Evolutionary conservation across 495 filamentous ascomycete species (phyloP).

Genomic region (Schizothecium vesticola): DNA sequence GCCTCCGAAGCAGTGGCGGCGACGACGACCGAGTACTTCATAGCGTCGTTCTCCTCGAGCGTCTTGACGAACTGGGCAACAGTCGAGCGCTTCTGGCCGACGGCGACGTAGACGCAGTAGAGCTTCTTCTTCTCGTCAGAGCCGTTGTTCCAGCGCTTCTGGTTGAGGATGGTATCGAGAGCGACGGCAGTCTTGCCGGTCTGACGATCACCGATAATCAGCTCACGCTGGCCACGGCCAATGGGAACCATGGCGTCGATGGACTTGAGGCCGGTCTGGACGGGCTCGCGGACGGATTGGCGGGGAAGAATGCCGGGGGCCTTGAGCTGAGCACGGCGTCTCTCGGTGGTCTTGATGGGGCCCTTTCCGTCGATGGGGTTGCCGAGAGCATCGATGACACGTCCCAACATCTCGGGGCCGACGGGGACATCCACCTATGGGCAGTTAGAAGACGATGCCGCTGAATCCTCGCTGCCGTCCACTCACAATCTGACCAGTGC

Average conservation of each 20-base stretch:
- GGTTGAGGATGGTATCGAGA: constrained; percentile 97
- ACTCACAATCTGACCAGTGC: constrained; percentile 97
- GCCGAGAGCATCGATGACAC: constrained; percentile 96
- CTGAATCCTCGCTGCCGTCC: background rate
- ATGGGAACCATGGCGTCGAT: constrained; percentile 99
- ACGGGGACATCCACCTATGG: constrained; percentile 92
- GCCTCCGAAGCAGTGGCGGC: constrained; percentile 98
- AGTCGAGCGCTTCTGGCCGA: constrained; percentile 99
- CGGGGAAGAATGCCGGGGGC: constrained; percentile 97
- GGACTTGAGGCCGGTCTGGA: constrained; percentile 98
- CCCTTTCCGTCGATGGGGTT: constrained; percentile 99
- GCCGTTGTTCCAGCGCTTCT: constrained; percentile 92
- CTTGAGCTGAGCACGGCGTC: constrained; percentile 96
- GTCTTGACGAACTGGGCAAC: constrained; percentile 99
- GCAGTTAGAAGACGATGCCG: constrained; percentile 6
- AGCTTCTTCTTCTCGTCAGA: constrained; percentile 94
- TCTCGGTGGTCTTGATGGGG: constrained; percentile 83
- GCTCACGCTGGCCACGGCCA: constrained; percentile 98
- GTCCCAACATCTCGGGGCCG: constrained; percentile 85
- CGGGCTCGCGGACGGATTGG: constrained; percentile 93
- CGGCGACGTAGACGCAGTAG: constrained; percentile 98
- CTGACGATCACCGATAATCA: constrained; percentile 99
- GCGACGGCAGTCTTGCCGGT: constrained; percentile 99
- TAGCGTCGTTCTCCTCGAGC: constrained; percentile 98
- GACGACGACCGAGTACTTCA: constrained; percentile 96